Evolutionary conservation across 805 yeast species (phyloP).

Genomic region (Aciculoconidium aculeatum): DNA sequence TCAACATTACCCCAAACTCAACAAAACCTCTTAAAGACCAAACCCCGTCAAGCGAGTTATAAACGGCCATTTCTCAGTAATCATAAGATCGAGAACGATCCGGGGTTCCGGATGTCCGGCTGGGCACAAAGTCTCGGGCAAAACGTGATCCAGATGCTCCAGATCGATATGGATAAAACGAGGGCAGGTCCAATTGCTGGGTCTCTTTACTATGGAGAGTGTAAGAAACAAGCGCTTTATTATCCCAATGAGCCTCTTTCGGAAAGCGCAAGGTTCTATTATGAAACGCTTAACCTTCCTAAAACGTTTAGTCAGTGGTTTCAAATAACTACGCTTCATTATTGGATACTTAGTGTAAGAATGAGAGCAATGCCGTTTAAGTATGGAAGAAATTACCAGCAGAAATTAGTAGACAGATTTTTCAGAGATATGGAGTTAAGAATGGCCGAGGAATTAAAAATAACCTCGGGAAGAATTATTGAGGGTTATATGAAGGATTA

Average conservation of each 20-base stretch:
- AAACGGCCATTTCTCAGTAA: constrained; percentile 37
- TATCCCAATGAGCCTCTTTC: constrained; percentile 68
- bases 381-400: constrained; percentile 85
- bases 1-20: constrained; percentile 34
- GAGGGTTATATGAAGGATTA: constrained; percentile 86
- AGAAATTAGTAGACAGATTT: constrained; percentile 80
- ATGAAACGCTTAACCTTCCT: constrained; percentile 76
- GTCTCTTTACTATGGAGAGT: constrained; percentile 75
- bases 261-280: constrained; percentile 76
- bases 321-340: constrained; percentile 84
- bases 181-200: constrained; percentile 96
- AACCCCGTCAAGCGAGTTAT: constrained; percentile 30
- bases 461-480: constrained; percentile 72
- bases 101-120: constrained; percentile 29
- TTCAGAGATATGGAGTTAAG: constrained; percentile 87
- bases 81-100: constrained; percentile 31
- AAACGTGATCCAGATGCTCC: constrained; percentile 51
- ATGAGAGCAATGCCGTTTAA: constrained; percentile 96
- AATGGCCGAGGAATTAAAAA: constrained; percentile 80
- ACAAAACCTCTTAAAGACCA: constrained; percentile 27
- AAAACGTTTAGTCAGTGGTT: constrained; percentile 93
- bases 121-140: constrained; percentile 54
- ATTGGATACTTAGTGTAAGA: constrained; percentile 90
- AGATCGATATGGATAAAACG: constrained; percentile 84
- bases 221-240: constrained; percentile 79